Evolutionary conservation across 73 alveolate genomes (phyloP).

Genomic region (Blepharisma stoltei): DNA sequence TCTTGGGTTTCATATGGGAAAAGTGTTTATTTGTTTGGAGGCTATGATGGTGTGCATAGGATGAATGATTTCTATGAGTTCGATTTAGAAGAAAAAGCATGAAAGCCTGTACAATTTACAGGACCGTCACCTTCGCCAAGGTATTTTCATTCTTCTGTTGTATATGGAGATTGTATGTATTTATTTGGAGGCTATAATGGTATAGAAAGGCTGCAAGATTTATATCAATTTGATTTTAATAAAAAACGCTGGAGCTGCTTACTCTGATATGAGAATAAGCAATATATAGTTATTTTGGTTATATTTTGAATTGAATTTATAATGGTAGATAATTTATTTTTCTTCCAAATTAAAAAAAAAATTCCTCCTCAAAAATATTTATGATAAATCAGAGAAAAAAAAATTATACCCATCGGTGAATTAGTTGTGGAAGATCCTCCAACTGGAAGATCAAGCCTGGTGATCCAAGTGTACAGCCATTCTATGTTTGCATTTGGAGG

Average conservation of each 20-base stretch:
- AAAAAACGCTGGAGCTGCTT: conserved; percentile 5
- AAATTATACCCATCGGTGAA: no score
- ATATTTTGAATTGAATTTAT: no score
- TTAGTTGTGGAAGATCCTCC: conserved; percentile 50
- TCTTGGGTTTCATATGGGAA: conserved; percentile 61
- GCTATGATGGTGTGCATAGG: conserved; percentile 85
- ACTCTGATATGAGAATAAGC: no score
- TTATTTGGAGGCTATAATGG: conserved; percentile 92
- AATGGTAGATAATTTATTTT: no score
- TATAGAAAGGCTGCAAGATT: conserved; percentile 54
- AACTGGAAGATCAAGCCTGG: conserved; percentile 56
- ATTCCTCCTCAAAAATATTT: no score
- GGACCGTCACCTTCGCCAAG: conserved; percentile 77
- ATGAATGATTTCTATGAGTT: conserved; percentile 77
- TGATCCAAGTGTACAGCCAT: conserved; percentile 74
- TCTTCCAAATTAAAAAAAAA: no score
- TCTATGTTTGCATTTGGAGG: conserved; percentile 90
- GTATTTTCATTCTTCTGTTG: conserved; percentile 85
- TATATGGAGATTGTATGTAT: conserved; percentile 78
- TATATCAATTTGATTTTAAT: conserved; percentile 52
- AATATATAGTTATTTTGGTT: no score
- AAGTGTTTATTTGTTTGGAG: conserved; percentile 69
- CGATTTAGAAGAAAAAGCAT: conserved; percentile 40
- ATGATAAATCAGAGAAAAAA: no score
- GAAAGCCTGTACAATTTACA: conserved; percentile 24